Base-by-base conservation (phyloP, 1,284 basidiomycete genomes). In the Entoloma clypeatum region DNA sequence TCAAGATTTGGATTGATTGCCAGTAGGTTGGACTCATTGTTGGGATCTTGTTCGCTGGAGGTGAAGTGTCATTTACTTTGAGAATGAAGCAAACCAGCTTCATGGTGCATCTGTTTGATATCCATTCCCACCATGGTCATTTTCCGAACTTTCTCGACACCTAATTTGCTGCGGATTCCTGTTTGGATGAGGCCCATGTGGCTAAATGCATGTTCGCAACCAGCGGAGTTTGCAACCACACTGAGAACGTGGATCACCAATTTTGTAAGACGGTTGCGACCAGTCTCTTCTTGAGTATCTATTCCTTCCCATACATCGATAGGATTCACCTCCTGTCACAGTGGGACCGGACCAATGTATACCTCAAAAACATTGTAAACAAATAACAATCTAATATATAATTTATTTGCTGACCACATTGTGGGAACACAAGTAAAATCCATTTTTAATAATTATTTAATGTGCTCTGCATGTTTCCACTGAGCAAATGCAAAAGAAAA, bases 141-240 rank as follows among this genome's bases (percentile, higher is more conserved):
- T 26, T 52, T 52, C 0, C 43, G 44, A 23, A 51, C 52, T 19
- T 47, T 48, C 13, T 52, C 42, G n/a, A 48, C 28, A 3, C 44
- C 36, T 9, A 54, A 39, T 39, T 32, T 41, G 18, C 39, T 54
- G 18, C 44, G 50, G 14, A 41, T 47, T 18, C 37, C 43, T 9
- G 41, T 50, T n/a, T 50, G 37, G 13, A 45, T 33, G 22, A 48
- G 24, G 10, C 46, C 44, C 24, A 47, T 44, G 29, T 40, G 41
- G 29, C 51, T 53, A 36, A 53, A 53, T 5, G 29, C 34, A 6
- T 46, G 41, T 27, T 52, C 50, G 29, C 40, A 45, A 9, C 45
- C 48, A 5, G 45, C 48, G 2, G 41, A 52, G 34, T 52, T 52
- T 22, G 43, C 50, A 4, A 52, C 29, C 1, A 51, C 30, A 26